Base-by-base conservation (phyloP, 225 moss, liverwort and hornwort species). In the Sphagnum tenellum region DNA sequence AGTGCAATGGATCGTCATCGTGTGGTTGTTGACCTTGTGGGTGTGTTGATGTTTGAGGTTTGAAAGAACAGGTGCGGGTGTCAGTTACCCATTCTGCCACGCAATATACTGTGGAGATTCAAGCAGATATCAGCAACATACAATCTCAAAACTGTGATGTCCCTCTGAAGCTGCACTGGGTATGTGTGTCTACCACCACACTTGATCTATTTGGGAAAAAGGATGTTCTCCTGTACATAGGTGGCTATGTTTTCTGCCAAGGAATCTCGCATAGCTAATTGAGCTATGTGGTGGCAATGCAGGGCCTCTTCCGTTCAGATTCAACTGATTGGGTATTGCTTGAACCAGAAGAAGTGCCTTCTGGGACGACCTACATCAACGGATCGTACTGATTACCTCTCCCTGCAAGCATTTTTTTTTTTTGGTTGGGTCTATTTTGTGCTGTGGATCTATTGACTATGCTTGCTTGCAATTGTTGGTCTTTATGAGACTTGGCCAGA, bases 251-350 rank as follows among this genome's bases (percentile, higher is more conserved):
- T 5, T 52, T 52, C 52, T 52, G 52, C 52, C 6, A 52, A 9
- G 6, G 9, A 52, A 5, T 52, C 9, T 52, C 52, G 52, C 9
- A 9, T 52, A 52, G 9, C 52, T 13, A 13, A 47, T 10, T 61
- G 12, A 12, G 63, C 47, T 9, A n/a, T 3, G 59, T 12, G 55
- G 13, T 51, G 44, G 67, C 65, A 79, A 80, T 73, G 65, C 82
- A 89, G 89, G 93, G 93, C 5, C 79, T 89, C 45, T 89, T 89
- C 67, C 73, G 93, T 72, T 89, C 93, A 12, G 83, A 86, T 68
- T 89, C 93, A 5, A 73, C 74, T 64, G 89, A 88, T 64, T 89
- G 89, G 93, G 86, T 93, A 64, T 65, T 88, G 57, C 89, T 89
- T 45, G 88, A 84, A 69, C 79, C 86, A 57, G 79, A 75, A 60